Base-by-base conservation (phyloP, 2,329 filamentous ascomycete species). In the Arthroderma sp. region DNA sequence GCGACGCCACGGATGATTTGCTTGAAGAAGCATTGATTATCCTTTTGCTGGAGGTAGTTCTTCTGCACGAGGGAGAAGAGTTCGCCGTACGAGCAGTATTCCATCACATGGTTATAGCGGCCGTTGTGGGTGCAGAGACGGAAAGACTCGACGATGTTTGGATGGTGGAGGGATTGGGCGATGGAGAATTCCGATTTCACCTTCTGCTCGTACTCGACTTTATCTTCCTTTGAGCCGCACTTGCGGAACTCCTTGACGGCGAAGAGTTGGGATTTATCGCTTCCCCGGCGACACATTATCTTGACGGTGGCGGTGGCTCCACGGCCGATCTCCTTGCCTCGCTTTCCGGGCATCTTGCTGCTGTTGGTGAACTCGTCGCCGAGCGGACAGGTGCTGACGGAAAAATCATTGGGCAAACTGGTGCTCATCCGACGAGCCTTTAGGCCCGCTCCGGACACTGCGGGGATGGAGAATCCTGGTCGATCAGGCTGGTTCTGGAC, bases 151-250 rank as follows among this genome's bases (percentile, higher is more conserved):
- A 95, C 86, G 64, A 95, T 87, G 69, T 95, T 95, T 54, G 89
- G 88, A 68, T 95, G 89, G 65, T 89, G 82, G 60, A 91, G 74
- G 62, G 86, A 88, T 75, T 91, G 91, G 60, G 87, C 87, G 62
- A 95, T 90, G 70, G 84, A 88, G 73, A 84, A 95, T 69, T 95
- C 90, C 1, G 87, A 91, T 71, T 91, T 94, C 75, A 95, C 87
- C 76, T 94, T 93, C 72, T 88, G 85, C 63, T 87, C 81, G 70
- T 94, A 94, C 54, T 93, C 87, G 31, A 82, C 79, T 61, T 81
- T 76, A 8, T 80, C 83, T 68, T 95, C 89, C 41, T 79, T 77
- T 35, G 79, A 77, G 37, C 83, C 83, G 70, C 87, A 86, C 62
- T 81, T 80, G 9, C 88, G 83, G 69, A 94, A 95, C 66, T 93